Conservation (phyloP, 2,329 filamentous ascomycete genomes). For the Fusarium luffae region DNA sequence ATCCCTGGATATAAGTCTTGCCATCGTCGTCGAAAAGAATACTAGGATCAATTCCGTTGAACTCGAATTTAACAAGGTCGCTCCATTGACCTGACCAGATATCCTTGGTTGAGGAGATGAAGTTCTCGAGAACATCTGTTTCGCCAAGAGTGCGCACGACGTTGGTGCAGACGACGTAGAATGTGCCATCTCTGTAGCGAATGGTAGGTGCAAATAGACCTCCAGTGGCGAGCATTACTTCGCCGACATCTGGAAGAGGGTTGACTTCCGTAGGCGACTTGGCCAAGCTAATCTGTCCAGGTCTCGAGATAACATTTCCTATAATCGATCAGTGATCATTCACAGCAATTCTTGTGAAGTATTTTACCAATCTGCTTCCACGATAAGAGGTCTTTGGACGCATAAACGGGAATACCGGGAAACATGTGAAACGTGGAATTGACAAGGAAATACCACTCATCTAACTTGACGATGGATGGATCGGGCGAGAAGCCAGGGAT, state of each 20-base stretch:
- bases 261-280: conserved; percentile 10
- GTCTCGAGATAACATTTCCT: conserved; percentile 15
- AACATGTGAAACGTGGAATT: conserved; percentile 29
- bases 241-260: neutral
- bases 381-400: conserved; percentile 2
- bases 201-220: conserved; percentile 17
- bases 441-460: conserved; percentile 23
- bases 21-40: conserved; percentile 11
- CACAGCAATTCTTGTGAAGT: neutral
- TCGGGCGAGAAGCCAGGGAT: conserved; percentile 24
- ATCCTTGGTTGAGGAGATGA: neutral
- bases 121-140: neutral
- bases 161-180: conserved; percentile 20
- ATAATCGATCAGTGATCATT: neutral
- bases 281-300: neutral
- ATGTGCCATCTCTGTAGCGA: neutral
- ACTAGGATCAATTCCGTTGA: conserved; percentile 9
- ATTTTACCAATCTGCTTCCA: conserved; percentile 14
- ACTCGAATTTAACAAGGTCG: conserved; percentile 12
- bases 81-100: conserved; percentile 20
- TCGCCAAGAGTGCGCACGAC: neutral
- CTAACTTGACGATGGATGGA: conserved; percentile 17
- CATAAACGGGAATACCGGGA: conserved; percentile 15
- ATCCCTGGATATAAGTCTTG: conserved; percentile 10
- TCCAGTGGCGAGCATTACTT: conserved; percentile 1